Conservation (phyloP, 768 basidiomycete genomes). For the Podaxis sp. region DNA sequence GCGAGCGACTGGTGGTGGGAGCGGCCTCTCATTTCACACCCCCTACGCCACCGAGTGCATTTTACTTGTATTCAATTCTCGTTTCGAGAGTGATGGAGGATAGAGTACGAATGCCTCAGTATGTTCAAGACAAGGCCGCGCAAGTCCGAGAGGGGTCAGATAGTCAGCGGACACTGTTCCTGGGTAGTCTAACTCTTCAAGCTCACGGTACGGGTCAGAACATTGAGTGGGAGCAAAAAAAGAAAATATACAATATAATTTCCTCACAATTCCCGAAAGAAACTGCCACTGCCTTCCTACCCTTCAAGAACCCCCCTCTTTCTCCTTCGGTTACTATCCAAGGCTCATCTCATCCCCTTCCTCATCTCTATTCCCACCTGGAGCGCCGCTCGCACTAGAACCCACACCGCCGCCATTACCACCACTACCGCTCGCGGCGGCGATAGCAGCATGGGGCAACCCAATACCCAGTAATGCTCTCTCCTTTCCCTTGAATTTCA, state of each 20-base stretch:
- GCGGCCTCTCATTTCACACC: not conserved
- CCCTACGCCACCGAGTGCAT: not conserved
- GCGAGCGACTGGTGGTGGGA: not conserved
- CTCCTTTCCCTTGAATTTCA: conserved; percentile 9
- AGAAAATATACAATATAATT: not conserved
- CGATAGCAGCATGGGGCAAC: not conserved
- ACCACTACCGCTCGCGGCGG: not conserved
- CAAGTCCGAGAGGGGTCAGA: conserved; percentile 9
- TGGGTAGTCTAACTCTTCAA: not conserved
- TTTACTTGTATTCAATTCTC: conserved; percentile 1
- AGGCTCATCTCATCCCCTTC: conserved; percentile 10
- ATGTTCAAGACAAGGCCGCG: conserved; percentile 1
- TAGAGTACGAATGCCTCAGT: not conserved
- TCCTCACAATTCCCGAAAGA: not conserved
- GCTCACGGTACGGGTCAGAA: not conserved
- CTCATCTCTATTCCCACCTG: conserved; percentile 1
- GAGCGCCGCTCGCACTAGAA: not conserved
- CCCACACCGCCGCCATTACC: not conserved
- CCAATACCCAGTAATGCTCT: conserved; percentile 5
- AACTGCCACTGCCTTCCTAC: not conserved
- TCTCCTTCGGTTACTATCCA: not conserved
- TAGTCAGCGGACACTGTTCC: not conserved
- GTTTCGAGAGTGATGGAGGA: not conserved
- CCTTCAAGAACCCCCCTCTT: not conserved
- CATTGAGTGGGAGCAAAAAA: not conserved